Base-by-base conservation (phyloP, 805 yeast species). In the Teunomyces barrocoloradensis region DNA sequence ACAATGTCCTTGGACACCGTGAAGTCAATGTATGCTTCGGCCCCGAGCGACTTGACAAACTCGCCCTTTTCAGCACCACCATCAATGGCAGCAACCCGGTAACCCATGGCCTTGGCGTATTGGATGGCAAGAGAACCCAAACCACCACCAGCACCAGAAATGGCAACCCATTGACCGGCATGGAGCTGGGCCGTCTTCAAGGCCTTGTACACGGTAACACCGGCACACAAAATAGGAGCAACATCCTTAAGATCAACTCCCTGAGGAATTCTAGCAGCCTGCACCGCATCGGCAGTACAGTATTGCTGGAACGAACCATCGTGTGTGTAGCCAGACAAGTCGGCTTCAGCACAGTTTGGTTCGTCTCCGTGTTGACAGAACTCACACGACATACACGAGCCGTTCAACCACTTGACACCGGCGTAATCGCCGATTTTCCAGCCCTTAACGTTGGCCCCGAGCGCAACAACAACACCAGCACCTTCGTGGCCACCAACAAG, bases 141-240 rank as follows among this genome's bases (percentile, higher is more conserved):
- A 62, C 92, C 91, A 66, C 91, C 91, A 66, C 82, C 87, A 52
- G 89, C 90, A 72, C 92, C 91, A 48, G 89, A 81, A 50, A 85
- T 73, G 51, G 82, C 80, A 55, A 84, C 86, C 84, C 85, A 85
- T 66, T 85, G 81, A 61, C 92, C 90, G 18, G 90, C 74, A 42
- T 53, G 52, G 49, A 78, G 61, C 45, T 72, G 65, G 45, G 87
- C 84, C 43, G 81, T 75, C 71, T 81, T 81, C 60, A 82, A 70
- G 10, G 85, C 86, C 71, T 81, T 81, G 80, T 80, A 82, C 39
- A 79, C 86, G 43, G 87, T 82, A 59, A 82, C 75, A 70, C 85
- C 85, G 42, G 84, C 85, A 71, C 87, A 82, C 65, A 82, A 71
- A 58, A 82, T 76, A 53, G 87, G 87, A 37, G 85, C 82, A 49